Evolutionary conservation across 805 yeast species (phyloP), one percentile per base, ranked within the genome.

Genomic region (Grigorovia yakushimaensis): DNA sequence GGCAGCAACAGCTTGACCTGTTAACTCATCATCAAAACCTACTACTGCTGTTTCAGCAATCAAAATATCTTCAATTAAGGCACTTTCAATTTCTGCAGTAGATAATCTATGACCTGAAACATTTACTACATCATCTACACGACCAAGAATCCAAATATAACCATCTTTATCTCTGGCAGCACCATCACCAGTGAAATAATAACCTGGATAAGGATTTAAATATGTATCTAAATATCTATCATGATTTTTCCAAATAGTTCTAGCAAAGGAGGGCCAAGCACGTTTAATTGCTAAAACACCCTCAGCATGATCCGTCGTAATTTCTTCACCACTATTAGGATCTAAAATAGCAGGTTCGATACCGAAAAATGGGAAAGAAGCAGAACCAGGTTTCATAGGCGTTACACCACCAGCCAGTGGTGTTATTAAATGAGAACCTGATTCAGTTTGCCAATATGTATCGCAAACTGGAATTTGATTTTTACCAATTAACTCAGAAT

Each of bases 391-490:
- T 65, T 85, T 85, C 63, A 82, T 81, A 57, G 91, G 88, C 21
- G 86, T 79, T 39, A 82, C 75, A 54, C 81, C 81, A 56, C 81
- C 82, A 43, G 93, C 88, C 50, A 85, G 64, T 50, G 91, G 88
- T 39, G 88, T 76, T 50, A 85, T 77, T 61, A 85, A 70, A 62
- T 84, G 93, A 43, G 89, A 79, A 41, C 93, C 93, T 15, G 87
- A 78, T 67, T 85, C 95, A 3, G 95, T 85, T 72, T 84, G 89
- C 94, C 94, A 85, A 73, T 84, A 84, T 36, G 95, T 85, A 67
- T 85, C 95, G 59, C 82, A 73, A 52, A 85, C 78, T 62, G 84
- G 82, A 58, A 84, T 77, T 64, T 81, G 71, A 46, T 78, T 76
- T 61, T 78, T 76, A 58, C 91, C 93, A 57, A 84, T 77, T 56